Percentiles rank a stretch among this genome's conserved stretches.
These are phyloP conservation scores for Lipomyces anomalus DNA, from an alignment of 805 yeast genomes.

Conservation along the genomic window DNA sequence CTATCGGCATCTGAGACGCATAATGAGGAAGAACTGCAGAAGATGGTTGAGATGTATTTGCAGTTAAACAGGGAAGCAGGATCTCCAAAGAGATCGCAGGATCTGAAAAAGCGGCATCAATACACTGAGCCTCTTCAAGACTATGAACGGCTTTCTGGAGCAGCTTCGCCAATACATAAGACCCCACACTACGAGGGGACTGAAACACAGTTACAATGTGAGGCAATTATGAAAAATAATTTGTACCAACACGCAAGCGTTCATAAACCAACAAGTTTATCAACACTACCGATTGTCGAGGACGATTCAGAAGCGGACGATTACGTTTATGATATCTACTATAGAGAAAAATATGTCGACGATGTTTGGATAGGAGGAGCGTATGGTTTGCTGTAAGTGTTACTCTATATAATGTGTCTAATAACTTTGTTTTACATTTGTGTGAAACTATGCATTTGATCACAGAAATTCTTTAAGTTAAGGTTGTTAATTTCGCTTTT, in stretches of 20 bases:
- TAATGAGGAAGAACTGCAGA: slow-evolving; percentile 23
- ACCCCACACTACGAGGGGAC: slow-evolving; percentile 7
- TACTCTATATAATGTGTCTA: no score
- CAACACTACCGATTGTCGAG: slow-evolving; percentile 2
- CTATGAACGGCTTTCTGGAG: slow-evolving; percentile 4
- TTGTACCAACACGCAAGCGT: slow-evolving; percentile 1
- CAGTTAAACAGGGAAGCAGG: slow-evolving; percentile 13
- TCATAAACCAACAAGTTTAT: neutral
- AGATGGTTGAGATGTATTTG: slow-evolving; percentile 20
- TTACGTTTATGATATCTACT: slow-evolving; percentile 88
- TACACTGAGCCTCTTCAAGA: neutral
- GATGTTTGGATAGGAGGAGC: slow-evolving; percentile 25
- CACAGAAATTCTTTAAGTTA: no score
- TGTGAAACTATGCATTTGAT: no score
- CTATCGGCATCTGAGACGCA: no score
- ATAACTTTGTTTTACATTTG: no score
- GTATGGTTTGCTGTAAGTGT: slow-evolving; percentile 24
- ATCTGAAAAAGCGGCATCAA: slow-evolving; percentile 12
- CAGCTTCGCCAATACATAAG: slow-evolving; percentile 7
- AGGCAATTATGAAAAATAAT: no score
- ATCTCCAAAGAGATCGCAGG: neutral
- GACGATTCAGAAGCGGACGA: slow-evolving; percentile 43
- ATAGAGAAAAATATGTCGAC: slow-evolving; percentile 45
- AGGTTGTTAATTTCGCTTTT: neutral
- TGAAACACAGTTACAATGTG: slow-evolving; percentile 1